Evolutionary conservation across 2,329 filamentous ascomycete genomes (phyloP).

Genomic region (Huntiella omanensis): DNA sequence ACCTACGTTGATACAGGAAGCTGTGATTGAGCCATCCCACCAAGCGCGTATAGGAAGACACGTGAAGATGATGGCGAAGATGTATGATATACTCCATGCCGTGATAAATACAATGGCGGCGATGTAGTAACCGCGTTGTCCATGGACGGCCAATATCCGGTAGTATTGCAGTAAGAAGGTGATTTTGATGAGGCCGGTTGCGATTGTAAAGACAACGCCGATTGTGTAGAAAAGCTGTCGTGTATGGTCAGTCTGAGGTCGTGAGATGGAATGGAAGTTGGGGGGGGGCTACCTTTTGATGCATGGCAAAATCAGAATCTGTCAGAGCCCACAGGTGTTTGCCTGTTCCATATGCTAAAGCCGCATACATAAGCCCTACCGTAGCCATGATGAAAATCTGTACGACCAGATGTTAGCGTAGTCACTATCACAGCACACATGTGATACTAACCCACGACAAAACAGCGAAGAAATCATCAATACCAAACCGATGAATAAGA

Average conservation of each 20-base stretch:
- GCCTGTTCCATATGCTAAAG: constrained; percentile 11
- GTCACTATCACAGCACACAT: background rate
- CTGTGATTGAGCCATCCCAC: constrained; percentile 15
- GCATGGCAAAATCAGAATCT: background rate
- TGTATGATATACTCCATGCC: constrained; percentile 15
- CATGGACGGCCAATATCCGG: constrained; percentile 17
- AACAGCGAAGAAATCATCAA: constrained; percentile 16
- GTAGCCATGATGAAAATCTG: constrained; percentile 4
- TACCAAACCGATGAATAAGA: constrained; percentile 14
- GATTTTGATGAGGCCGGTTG: constrained; percentile 18
- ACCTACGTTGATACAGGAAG: constrained; percentile 13
- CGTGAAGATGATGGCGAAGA: constrained; percentile 15
- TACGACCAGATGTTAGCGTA: background rate
- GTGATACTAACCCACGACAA: constrained; percentile 13
- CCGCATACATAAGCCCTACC: background rate
- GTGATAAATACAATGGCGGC: constrained; percentile 15
- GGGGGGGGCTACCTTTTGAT: too few relatives aligned
- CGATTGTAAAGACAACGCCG: constrained; percentile 18
- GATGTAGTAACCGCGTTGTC: constrained; percentile 15
- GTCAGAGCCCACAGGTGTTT: constrained; percentile 9
- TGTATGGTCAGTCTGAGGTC: background rate
- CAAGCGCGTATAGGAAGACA: constrained; percentile 16
- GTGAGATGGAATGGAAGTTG: background rate
- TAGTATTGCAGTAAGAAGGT: constrained; percentile 22
- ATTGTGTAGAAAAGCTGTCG: constrained; percentile 17